Evolutionary conservation across 2,329 filamentous ascomycete species (phyloP), one percentile per base, ranked within the genome.

Genomic region (Huntiella abstrusa): DNA sequence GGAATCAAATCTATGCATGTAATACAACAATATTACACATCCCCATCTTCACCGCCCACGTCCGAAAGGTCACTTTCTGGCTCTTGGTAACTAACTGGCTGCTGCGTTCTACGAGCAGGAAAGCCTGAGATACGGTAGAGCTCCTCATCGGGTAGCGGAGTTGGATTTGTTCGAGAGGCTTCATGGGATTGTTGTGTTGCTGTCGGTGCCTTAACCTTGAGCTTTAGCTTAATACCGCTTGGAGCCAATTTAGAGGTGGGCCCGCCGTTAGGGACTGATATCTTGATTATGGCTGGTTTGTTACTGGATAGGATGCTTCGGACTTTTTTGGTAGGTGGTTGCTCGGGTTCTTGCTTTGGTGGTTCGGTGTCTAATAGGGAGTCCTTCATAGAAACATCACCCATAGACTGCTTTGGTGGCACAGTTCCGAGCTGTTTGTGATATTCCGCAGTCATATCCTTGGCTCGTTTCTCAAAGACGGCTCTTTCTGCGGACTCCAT

Each of bases 401-500:
- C 22, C 22, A 28, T 28, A 10, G 22, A 28, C 5, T 35, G 28
- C 7, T 43, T 12, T 22, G 33, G 39, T 4, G 33, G 32, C 16
- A 47, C 5, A 15, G 16, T 28, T 5, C 16, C 10, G 10, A 34
- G 11, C 1, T 33, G 41, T 43, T 68, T 67, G 41, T 76, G 75
- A 59, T 75, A 85, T 16, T 67, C 66, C 12, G 66, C 67, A 46
- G 80, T 57, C 5, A 70, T 69, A 34, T 68, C 65, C 22, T 66
- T 66, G 53, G 86, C 82, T 1, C 62, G 66, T 48, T 70, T 67
- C 58, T 87, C 87, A 53, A 84, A 80, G 45, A 70, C 69, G 46
- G 77, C 70, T 3, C 82, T 83, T 58, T 79, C 71, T 22, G 85
- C 78, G 42, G 87, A 71, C 56, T 83, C 96, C 1, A 86, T 87